phyloP scores from a whole-genome alignment of 768 basidiomycete genomes.

The Goffeauzyma gilvescens region DNA sequence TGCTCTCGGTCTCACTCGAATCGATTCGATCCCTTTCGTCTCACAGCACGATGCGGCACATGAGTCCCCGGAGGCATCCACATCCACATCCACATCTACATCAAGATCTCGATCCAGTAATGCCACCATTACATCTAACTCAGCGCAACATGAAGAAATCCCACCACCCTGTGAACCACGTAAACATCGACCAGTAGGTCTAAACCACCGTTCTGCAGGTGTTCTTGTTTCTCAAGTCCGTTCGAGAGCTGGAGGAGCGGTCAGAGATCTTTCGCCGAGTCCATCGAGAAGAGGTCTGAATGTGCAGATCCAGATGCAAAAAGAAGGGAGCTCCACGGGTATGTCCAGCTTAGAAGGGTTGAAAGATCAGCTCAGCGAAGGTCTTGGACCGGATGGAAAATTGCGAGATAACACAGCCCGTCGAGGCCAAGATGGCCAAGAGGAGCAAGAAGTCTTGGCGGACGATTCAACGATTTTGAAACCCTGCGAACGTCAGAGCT shows the following conservation, averaged over 20 bases:
- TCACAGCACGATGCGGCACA: no score
- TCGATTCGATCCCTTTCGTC: no score
- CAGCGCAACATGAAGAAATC: conserved; percentile 11
- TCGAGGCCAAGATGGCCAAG: conserved; percentile 8
- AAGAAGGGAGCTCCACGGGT: conserved; percentile 16
- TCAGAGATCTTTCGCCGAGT: not conserved
- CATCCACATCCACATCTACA: no score
- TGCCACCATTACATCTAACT: no score
- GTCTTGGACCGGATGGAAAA: no score
- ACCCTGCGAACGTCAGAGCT: no score
- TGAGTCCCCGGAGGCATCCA: no score
- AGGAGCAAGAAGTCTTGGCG: conserved; percentile 3
- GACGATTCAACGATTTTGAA: conserved; percentile 4
- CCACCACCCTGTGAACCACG: conserved; percentile 24
- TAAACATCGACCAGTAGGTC: conserved; percentile 19
- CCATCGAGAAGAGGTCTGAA: not conserved
- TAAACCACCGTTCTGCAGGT: conserved; percentile 3
- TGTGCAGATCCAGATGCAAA: conserved; percentile 1
- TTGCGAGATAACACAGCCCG: no score
- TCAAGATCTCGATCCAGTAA: no score
- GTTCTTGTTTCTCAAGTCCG: conserved; percentile 24
- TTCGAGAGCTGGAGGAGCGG: conserved; percentile 12
- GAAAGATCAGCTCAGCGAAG: not conserved
- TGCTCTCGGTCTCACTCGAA: no score
- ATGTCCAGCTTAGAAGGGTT: conserved; percentile 8